Evolutionary conservation across 768 basidiomycete species (phyloP).

Genomic region (Piloderma croceum): DNA sequence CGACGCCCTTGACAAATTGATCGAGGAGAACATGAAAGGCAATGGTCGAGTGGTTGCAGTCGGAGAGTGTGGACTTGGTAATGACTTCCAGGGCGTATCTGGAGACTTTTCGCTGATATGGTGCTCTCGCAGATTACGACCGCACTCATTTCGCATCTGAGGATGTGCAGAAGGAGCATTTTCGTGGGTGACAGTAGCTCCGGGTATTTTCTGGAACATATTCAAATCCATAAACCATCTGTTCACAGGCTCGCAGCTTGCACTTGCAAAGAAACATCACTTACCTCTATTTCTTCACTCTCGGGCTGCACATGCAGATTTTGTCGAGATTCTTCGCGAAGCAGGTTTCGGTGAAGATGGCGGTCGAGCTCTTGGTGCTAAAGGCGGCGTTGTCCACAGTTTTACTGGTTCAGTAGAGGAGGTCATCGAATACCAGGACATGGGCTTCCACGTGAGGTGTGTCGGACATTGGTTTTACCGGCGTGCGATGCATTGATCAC

Average conservation of each 20-base stretch:
- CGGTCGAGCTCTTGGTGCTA: constrained; percentile 48
- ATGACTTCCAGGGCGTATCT: constrained; percentile 4
- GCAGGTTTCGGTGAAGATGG: constrained; percentile 59
- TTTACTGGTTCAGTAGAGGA: constrained; percentile 69
- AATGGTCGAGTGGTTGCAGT: constrained; percentile 61
- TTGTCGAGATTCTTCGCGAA: constrained; percentile 58
- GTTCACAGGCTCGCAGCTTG: constrained; percentile 46
- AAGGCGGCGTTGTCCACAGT: constrained; percentile 77
- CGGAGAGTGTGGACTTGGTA: constrained; percentile 79
- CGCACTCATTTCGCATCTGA: constrained; percentile 57
- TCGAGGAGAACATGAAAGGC: constrained; percentile 43
- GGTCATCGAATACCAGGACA: constrained; percentile 59
- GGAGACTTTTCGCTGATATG: too few relatives aligned
- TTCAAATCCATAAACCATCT: background rate
- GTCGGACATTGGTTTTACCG: constrained; percentile 3
- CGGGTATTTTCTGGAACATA: background rate
- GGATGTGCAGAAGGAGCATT: constrained; percentile 56
- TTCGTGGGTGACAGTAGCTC: constrained; percentile 40
- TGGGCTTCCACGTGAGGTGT: constrained; percentile 68
- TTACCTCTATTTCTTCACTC: constrained; percentile 81
- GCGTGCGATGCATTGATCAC: background rate
- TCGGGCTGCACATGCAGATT: constrained; percentile 66
- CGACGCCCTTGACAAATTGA: constrained; percentile 48
- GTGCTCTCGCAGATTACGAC: constrained; percentile 67
- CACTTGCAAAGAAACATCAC: constrained; percentile 61